Base-by-base conservation (phyloP, 306 rosid genomes). In the Dalbergia oliveri region DNA sequence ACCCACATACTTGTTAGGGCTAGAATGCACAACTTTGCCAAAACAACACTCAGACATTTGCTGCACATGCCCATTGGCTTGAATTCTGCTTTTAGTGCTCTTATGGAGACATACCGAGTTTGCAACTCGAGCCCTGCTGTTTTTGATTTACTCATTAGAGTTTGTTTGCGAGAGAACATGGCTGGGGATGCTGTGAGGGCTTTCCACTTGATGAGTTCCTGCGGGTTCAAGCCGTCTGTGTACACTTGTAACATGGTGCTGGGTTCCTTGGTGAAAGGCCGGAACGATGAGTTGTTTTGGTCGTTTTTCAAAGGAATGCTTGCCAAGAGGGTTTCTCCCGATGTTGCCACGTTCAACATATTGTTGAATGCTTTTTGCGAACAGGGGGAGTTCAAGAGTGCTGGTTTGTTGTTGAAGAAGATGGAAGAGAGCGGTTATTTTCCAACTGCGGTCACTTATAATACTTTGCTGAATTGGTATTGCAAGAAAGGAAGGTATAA, bases 61-160 rank as follows among this genome's bases (percentile, higher is more conserved):
- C 69, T 87, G 31, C 87, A 82, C 53, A 77, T 78, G 88, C 86
- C 79, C 13, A 34, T 74, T 81, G 92, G 88, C 34, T 66, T 88
- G 15, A 85, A 76, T 70, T 78, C 84, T 63, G 86, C 90, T 16
- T 92, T 92, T 73, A 39, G 68, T 73, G 87, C 88, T 71, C 82
- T 92, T 58, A 90, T 92, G 95, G 90, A 86, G 56, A 92, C 97
- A 50, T 92, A 89, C 83, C 89, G 85, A 31, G 73, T 83, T 88
- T 89, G 95, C 84, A 86, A 88, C 39, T 90, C 97, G 72, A 90
- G 81, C 76, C 97, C 97, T 14, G 89, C 97, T 59, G 93, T 90
- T 50, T 92, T 90, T 85, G 95, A 92, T 84, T 88, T 92, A 63
- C 62, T 90, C 16, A 90, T 88, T 82, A 87, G 92, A 66, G 89